Conservation (phyloP, 2,329 filamentous ascomycete genomes). For the Scortechinia acanthostroma region DNA sequence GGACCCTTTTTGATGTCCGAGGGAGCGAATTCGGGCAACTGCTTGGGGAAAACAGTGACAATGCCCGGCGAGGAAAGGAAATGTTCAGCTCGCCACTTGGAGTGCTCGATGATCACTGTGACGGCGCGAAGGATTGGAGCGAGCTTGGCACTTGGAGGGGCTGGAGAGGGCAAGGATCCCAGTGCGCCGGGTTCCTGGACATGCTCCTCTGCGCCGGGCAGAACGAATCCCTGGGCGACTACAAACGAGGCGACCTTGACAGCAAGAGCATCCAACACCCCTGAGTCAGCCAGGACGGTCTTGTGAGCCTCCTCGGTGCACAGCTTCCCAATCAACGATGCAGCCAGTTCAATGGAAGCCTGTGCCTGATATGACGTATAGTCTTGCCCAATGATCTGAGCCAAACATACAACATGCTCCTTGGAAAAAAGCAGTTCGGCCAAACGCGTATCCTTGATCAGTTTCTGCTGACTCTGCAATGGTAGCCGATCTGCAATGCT, state of each 20-base stretch:
- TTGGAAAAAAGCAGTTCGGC: constrained; percentile 59
- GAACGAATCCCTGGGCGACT: constrained; percentile 49
- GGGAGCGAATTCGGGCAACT: constrained; percentile 35
- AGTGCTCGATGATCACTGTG: constrained; percentile 69
- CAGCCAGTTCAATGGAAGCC: constrained; percentile 48
- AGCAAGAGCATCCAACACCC: constrained; percentile 73
- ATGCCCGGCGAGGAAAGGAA: constrained; percentile 64
- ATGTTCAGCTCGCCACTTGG: constrained; percentile 70
- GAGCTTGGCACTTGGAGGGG: constrained; percentile 50
- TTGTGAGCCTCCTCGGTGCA: constrained; percentile 68
- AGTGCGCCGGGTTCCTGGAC: constrained; percentile 9
- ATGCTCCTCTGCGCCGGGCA: background rate
- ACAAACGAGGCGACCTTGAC: constrained; percentile 67
- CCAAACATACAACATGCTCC: constrained; percentile 53
- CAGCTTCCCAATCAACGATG: constrained; percentile 44
- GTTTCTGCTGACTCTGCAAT: constrained; percentile 40
- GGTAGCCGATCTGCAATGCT: constrained; percentile 62
- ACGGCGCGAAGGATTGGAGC: constrained; percentile 72
- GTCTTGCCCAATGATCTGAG: constrained; percentile 55
- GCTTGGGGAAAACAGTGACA: constrained; percentile 58
- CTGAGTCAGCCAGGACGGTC: constrained; percentile 61
- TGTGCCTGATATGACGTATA: constrained; percentile 23
- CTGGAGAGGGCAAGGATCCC: constrained; percentile 52
- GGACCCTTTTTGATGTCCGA: constrained; percentile 36
- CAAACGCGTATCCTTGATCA: constrained; percentile 38